A percentile compares a stretch with the other conserved stretches of the same genome.
phyloP scores from a whole-genome alignment of 2,329 filamentous ascomycete genomes.

The Sarocladiaceae sp. region DNA sequence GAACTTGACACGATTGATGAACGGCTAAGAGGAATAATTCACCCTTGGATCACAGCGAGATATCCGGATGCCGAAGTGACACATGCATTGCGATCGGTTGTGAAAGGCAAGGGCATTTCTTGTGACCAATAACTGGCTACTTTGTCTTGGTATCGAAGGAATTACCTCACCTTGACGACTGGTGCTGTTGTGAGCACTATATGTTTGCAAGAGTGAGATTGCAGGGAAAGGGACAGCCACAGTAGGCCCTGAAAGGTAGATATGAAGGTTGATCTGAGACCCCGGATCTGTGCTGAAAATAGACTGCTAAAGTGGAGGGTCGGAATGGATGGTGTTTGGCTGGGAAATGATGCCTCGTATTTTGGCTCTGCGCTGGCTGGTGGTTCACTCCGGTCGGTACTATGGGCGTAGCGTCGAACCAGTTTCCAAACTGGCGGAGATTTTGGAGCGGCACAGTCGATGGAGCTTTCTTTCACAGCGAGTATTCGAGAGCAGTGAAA shows the following conservation, averaged over 20 bases:
- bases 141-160: no score
- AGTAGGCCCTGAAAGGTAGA: neutral
- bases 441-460: no score
- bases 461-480: no score
- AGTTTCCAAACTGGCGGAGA: no score
- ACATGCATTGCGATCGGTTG: neutral
- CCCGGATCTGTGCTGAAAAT: constrained; percentile 9
- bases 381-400: neutral
- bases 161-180: no score
- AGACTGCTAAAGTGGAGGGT: constrained; percentile 2
- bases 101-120: neutral
- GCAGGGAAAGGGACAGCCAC: no score
- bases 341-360: constrained; percentile 10
- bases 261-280: neutral
- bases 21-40: neutral
- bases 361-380: constrained; percentile 1
- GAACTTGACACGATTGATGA: neutral
- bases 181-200: no score
- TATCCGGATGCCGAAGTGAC: neutral
- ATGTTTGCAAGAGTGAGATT: no score
- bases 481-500: no score
- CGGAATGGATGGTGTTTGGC: constrained; percentile 4
- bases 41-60: neutral
- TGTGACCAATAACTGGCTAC: no score
- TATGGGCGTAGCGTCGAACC: neutral